Conservation (phyloP, 1,284 basidiomycete species). For the Peniophora sp. region DNA sequence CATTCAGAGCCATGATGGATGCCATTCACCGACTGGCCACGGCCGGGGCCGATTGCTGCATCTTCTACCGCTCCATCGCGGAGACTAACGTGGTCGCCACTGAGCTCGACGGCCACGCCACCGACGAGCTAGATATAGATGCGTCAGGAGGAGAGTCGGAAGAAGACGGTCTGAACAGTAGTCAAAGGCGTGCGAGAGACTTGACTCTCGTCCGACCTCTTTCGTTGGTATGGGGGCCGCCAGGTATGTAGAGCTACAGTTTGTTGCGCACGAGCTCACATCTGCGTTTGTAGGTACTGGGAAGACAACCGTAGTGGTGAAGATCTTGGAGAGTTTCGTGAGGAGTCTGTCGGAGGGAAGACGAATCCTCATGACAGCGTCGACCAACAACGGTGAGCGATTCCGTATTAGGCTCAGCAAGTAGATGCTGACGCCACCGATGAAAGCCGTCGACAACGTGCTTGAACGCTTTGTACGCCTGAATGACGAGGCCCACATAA, state of each 20-base stretch:
- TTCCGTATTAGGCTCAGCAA: not conserved
- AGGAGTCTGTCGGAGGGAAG: slow-evolving; percentile 21
- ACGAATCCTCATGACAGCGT: slow-evolving; percentile 60
- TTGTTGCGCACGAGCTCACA: not conserved
- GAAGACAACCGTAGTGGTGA: slow-evolving; percentile 60
- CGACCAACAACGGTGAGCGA: slow-evolving; percentile 51
- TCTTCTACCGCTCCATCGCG: slow-evolving; percentile 39
- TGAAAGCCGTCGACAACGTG: slow-evolving; percentile 57
- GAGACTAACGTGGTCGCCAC: not conserved
- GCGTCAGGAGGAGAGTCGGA: slow-evolving; percentile 8
- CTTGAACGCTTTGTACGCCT: slow-evolving; percentile 48
- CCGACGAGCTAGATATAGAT: slow-evolving; percentile 6
- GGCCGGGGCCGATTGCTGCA: slow-evolving; percentile 37
- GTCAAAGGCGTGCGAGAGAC: slow-evolving; percentile 41
- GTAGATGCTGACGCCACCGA: not conserved
- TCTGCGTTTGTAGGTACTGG: slow-evolving; percentile 40
- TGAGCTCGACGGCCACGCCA: not conserved
- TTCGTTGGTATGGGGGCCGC: slow-evolving; percentile 60
- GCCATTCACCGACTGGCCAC: slow-evolving; percentile 39
- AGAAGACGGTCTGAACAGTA: slow-evolving; percentile 33
- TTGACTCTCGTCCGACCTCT: slow-evolving; percentile 30
- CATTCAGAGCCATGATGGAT: slow-evolving; percentile 55
- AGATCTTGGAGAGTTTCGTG: slow-evolving; percentile 44
- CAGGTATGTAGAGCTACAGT: slow-evolving; percentile 29
- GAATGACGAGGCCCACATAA: slow-evolving; percentile 32